phyloP scores from a whole-genome alignment of 176 grass and related monocot genomes.

The Aegilops sharonensis region DNA sequence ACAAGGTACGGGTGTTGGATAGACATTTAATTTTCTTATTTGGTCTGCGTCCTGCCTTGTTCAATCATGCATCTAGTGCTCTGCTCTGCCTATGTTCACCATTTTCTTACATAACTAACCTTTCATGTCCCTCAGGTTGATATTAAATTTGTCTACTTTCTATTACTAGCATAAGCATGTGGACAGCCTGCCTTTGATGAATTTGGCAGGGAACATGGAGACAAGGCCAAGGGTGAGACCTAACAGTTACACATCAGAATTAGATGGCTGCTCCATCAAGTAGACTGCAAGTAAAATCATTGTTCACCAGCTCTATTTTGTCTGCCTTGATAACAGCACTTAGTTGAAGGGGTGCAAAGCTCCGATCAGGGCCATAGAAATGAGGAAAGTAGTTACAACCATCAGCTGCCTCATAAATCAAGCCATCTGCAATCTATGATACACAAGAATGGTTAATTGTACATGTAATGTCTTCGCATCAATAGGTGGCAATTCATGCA shows the following conservation, averaged over 20 bases:
- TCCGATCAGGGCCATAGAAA: conserved; percentile 73
- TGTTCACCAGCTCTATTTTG: conserved; percentile 45
- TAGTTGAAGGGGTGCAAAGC: conserved; percentile 52
- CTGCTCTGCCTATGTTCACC: too few relatives aligned
- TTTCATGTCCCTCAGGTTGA: too few relatives aligned
- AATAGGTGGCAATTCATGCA: neutral
- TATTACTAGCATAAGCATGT: neutral
- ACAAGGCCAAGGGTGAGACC: neutral
- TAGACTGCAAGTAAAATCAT: conserved; percentile 57
- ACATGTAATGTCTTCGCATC: neutral
- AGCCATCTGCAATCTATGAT: conserved; percentile 58
- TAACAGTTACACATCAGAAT: neutral
- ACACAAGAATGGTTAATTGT: neutral
- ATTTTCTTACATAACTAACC: too few relatives aligned
- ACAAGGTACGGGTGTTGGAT: too few relatives aligned
- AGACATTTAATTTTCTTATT: too few relatives aligned
- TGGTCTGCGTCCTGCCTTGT: too few relatives aligned
- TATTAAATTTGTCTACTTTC: too few relatives aligned
- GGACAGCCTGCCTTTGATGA: neutral
- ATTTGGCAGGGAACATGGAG: neutral
- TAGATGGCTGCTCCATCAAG: conserved; percentile 29
- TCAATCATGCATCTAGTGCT: too few relatives aligned
- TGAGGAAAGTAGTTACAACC: conserved; percentile 69
- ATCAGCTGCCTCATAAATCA: conserved; percentile 72
- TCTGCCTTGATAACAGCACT: conserved; percentile 44